Percentiles rank a stretch among this genome's conserved stretches.
Evolutionary conservation across 2,329 filamentous ascomycete genomes (phyloP).

Genomic region (Ophiostoma perfectum): DNA sequence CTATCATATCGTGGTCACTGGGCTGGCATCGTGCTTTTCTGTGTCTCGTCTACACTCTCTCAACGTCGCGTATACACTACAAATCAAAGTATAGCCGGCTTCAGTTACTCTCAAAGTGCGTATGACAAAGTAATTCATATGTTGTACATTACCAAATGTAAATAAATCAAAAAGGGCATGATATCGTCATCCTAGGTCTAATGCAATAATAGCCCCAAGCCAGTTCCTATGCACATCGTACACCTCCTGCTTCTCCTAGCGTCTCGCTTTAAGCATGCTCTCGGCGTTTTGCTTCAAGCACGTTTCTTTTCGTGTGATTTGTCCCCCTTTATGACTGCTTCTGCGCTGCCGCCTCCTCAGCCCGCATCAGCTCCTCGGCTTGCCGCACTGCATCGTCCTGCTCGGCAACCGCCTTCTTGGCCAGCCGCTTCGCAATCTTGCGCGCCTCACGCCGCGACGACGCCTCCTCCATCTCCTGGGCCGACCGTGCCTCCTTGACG

Average conservation of each 20-base stretch:
- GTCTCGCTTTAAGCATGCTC: neutral
- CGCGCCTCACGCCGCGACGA: constrained; percentile 19
- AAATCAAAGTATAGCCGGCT: neutral
- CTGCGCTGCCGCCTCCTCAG: constrained; percentile 12
- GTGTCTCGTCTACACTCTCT: neutral
- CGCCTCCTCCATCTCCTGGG: constrained; percentile 7
- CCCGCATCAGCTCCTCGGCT: constrained; percentile 17
- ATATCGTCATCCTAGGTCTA: constrained; percentile 15
- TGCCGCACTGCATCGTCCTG: constrained; percentile 1
- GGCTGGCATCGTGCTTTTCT: neutral
- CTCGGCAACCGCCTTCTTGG: constrained; percentile 13
- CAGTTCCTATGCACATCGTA: constrained; percentile 9
- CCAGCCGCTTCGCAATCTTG: constrained; percentile 19
- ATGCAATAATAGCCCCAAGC: neutral
- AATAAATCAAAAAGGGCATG: constrained; percentile 17
- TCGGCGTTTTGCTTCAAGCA: constrained; percentile 3
- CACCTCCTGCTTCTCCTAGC: neutral
- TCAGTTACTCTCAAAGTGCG: neutral
- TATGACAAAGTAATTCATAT: neutral
- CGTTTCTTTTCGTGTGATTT: neutral
- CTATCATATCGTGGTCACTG: neutral
- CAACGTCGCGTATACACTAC: neutral
- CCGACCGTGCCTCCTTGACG: constrained; percentile 29
- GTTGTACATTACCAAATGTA: constrained; percentile 16
- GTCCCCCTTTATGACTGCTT: neutral